Percentiles rank a stretch among this genome's conserved stretches.
Conservation (phyloP, 805 yeast genomes). For the Millerozyma miso region DNA sequence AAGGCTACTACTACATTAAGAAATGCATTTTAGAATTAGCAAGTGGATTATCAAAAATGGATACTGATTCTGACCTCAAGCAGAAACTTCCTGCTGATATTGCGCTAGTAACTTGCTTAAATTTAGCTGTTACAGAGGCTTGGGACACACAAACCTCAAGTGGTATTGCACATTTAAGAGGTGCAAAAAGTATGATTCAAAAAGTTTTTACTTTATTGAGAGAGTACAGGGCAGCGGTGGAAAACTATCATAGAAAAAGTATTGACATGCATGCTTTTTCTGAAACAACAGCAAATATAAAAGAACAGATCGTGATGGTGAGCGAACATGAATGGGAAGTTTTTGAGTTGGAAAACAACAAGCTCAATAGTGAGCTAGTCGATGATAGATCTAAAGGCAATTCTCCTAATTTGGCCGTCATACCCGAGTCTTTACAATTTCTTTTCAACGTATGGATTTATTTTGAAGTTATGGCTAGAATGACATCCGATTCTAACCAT, state of each 20-base stretch:
- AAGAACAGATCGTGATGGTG: slow-evolving; percentile 26
- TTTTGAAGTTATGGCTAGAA: slow-evolving; percentile 61
- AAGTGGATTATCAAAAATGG: slow-evolving; percentile 41
- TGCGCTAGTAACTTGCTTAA: slow-evolving; percentile 61
- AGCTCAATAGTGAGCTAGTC: slow-evolving; percentile 2
- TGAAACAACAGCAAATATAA: slow-evolving; percentile 9
- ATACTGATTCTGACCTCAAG: slow-evolving; percentile 8
- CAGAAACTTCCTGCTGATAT: slow-evolving; percentile 52
- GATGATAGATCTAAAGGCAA: not conserved
- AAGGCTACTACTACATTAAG: slow-evolving; percentile 57
- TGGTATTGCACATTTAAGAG: slow-evolving; percentile 65
- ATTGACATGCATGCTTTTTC: slow-evolving; percentile 6
- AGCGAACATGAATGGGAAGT: slow-evolving; percentile 29
- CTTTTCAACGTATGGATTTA: slow-evolving; percentile 65
- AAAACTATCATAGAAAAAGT: slow-evolving; percentile 4
- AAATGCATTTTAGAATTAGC: slow-evolving; percentile 56
- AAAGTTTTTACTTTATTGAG: slow-evolving; percentile 34
- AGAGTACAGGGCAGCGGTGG: slow-evolving; percentile 13
- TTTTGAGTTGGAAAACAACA: slow-evolving; percentile 15
- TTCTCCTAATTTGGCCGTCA: slow-evolving; percentile 3
- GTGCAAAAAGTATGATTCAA: slow-evolving; percentile 59
- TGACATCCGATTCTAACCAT: slow-evolving; percentile 49
- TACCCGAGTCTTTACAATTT: slow-evolving; percentile 46
- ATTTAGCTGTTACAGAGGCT: slow-evolving; percentile 60
- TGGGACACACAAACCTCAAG: slow-evolving; percentile 68